Evolutionary conservation across 148 eudicot species (phyloP), one percentile per base, ranked within the genome.

Genomic region (Chenopodium suecicum): DNA sequence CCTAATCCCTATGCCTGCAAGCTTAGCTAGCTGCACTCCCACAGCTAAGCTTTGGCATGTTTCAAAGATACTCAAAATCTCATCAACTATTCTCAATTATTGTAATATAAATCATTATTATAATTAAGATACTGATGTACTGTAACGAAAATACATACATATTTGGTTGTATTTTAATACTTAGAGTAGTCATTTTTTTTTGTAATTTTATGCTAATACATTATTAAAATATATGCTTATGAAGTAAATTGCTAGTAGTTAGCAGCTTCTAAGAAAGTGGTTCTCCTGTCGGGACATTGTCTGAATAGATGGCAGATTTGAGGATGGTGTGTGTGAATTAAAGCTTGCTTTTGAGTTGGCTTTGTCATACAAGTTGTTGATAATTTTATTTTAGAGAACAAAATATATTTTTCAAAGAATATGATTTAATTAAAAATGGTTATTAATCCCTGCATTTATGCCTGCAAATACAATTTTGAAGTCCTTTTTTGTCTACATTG

Each of bases 311-410:
- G 27, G 83, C 27, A 66, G 75, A 37, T 68, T 2, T 64, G 14
- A 50, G 84, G 79, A 70, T 65, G 75, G 60, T 27, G 14, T 52
- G 37, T 76, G 80, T 68, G 52, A 46, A 16, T 8, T 6, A 56
- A 54, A 7, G 16, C 16, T 69, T 77, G 76, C 79, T 74, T 83
- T 83, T 83, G 82, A 83, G 82, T 60, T 83, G 85, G 79, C 79
- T 66, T 73, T 78, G 78, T 73, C 66, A n/a, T 64, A 22, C 75
- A 72, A 70, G 16, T 70, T 22, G 50, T 70, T 41, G 23, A 17
- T 37, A 41, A 70, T 37, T 37, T 70, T 70, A 29, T 1, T 67
- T 25, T 25, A 7, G 65, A 22, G 65, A 17, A 32, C 3, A 11
- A 25, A 41, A 5, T 41, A 4, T 1, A 19, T 70, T 37, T 4